Conservation (phyloP, 2,329 filamentous ascomycete species). For the Hypoxylon sp. region DNA sequence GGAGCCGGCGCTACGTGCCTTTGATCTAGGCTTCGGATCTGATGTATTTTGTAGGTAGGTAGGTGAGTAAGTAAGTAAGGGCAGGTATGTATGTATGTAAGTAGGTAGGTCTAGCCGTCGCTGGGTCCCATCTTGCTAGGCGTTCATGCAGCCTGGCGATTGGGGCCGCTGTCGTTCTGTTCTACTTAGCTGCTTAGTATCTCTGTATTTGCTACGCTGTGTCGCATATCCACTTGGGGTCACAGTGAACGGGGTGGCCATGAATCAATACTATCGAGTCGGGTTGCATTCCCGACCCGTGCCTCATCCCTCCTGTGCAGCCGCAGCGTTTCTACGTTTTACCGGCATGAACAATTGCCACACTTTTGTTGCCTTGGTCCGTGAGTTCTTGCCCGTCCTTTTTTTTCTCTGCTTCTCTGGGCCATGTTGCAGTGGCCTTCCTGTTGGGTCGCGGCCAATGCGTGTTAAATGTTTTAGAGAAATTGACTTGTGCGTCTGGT, state of each 20-base stretch:
- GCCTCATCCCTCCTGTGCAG: constrained; percentile 40
- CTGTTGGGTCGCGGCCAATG: constrained; percentile 38
- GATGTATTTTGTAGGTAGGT: background rate
- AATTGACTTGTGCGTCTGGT: constrained; percentile 29
- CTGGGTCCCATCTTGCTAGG: constrained; percentile 34
- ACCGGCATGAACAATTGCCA: constrained; percentile 45
- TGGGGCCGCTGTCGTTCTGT: constrained; percentile 33
- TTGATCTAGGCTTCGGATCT: background rate
- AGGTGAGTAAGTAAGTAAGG: background rate
- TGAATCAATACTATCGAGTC: constrained; percentile 37
- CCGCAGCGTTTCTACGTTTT: constrained; percentile 44
- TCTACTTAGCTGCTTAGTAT: no score
- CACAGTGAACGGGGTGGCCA: constrained; percentile 32
- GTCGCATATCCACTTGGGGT: constrained; percentile 35
- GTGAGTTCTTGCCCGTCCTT: constrained; percentile 28
- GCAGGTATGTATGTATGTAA: constrained; percentile 9
- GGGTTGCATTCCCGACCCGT: constrained; percentile 44
- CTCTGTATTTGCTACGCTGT: constrained; percentile 32
- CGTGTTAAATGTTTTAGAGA: constrained; percentile 36
- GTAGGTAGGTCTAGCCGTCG: background rate
- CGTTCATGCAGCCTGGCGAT: constrained; percentile 46
- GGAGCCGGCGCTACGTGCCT: constrained; percentile 17
- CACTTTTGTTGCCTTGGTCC: constrained; percentile 24
- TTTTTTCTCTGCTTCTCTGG: constrained; percentile 23
- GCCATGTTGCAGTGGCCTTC: constrained; percentile 37